phyloP scores from a whole-genome alignment of 2,329 filamentous ascomycete species.

The Beauveria rudraprayagi region DNA sequence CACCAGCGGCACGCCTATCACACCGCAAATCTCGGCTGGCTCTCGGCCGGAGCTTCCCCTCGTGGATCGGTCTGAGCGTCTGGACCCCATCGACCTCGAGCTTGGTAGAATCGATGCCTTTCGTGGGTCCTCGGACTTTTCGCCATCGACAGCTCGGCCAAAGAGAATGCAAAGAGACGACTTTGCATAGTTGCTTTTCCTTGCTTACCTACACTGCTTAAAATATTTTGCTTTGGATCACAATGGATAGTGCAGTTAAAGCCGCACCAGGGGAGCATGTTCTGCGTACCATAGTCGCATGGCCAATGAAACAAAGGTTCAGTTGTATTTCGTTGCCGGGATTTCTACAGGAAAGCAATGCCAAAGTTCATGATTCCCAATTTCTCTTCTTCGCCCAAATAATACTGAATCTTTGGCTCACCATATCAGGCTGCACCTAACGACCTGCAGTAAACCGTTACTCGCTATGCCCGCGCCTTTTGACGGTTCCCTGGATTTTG shows the following conservation, averaged over 20 bases:
- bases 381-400: not conserved
- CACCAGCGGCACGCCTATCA: not conserved
- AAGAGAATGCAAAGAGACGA: not conserved
- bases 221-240: not conserved
- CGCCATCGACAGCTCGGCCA: not conserved
- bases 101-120: constrained; percentile 10
- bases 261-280: not conserved
- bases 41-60: not conserved
- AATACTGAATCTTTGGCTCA: not conserved
- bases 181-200: not conserved
- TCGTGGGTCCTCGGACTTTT: not conserved
- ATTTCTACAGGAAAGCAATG: constrained; percentile 7
- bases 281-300: not conserved
- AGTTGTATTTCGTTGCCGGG: not conserved
- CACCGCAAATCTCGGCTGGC: not conserved
- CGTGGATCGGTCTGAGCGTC: not conserved
- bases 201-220: not conserved
- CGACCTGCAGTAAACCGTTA: not conserved
- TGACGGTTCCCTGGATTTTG: constrained; percentile 15
- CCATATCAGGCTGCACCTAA: too few relatives aligned
- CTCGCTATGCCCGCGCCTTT: constrained; percentile 17
- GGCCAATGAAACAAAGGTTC: not conserved
- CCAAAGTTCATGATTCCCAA: not conserved
- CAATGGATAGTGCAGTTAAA: not conserved
- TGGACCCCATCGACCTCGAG: constrained; percentile 12